A percentile compares a stretch with the other conserved stretches of the same genome.
These are phyloP conservation scores for Mycena epipterygia DNA, from an alignment of 768 basidiomycete genomes.

Conservation along the genomic window DNA sequence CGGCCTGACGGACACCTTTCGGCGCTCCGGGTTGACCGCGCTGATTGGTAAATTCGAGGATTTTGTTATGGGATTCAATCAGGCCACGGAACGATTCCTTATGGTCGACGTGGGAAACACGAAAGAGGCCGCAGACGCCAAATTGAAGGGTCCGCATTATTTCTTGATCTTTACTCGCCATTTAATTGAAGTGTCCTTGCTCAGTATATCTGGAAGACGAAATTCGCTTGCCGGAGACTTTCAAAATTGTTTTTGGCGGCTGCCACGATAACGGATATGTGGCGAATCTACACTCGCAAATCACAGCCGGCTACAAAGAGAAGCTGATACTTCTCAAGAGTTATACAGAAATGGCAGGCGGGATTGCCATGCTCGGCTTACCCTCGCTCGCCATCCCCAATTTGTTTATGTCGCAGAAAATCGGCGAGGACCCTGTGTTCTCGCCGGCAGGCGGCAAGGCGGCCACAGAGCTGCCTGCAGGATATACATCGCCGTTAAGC, in stretches of 20 bases:
- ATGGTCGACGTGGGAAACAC: conserved; percentile 79
- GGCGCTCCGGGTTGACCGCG: conserved; percentile 52
- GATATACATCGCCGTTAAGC: conserved; percentile 7
- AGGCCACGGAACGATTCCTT: conserved; percentile 75
- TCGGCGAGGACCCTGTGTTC: conserved; percentile 40
- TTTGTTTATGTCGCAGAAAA: conserved; percentile 72
- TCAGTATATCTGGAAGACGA: conserved; percentile 73
- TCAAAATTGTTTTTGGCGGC: conserved; percentile 78
- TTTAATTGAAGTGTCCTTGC: conserved; percentile 20
- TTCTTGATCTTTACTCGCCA: neutral
- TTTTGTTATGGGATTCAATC: conserved; percentile 80
- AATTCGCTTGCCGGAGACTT: conserved; percentile 72
- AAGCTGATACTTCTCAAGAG: conserved; percentile 77
- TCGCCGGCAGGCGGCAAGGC: neutral
- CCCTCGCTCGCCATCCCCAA: conserved; percentile 67
- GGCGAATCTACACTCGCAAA: conserved; percentile 71
- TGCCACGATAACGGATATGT: conserved; percentile 85
- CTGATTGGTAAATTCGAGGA: conserved; percentile 66
- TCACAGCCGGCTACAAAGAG: conserved; percentile 73
- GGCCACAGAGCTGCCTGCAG: neutral
- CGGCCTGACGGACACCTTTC: conserved; percentile 69
- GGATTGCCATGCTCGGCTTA: conserved; percentile 68
- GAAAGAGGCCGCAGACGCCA: conserved; percentile 83
- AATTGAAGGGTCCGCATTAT: conserved; percentile 73
- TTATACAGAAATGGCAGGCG: conserved; percentile 72